Conservation (phyloP, 805 yeast genomes). For the Huiozyma sinensis region DNA sequence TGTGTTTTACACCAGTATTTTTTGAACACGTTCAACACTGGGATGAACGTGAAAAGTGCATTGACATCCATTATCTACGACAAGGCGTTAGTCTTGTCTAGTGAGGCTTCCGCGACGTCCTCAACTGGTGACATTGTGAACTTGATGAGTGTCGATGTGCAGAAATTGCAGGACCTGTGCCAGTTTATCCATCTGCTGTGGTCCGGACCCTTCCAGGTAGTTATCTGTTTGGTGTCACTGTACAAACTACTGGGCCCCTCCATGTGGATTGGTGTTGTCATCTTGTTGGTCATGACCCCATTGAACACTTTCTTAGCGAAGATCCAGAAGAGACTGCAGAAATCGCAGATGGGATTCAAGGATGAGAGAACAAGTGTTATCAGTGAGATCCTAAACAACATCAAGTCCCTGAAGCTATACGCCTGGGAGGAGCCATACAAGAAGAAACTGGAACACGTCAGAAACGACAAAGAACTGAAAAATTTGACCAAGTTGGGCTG, state of each 20-base stretch:
- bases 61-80: slow-evolving; percentile 57
- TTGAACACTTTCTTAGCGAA: slow-evolving; percentile 61
- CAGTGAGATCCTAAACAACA: slow-evolving; percentile 80
- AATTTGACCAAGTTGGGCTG: slow-evolving; percentile 67
- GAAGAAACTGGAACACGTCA: slow-evolving; percentile 60
- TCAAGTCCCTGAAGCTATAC: slow-evolving; percentile 84
- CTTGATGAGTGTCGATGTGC: slow-evolving; percentile 88
- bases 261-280: slow-evolving; percentile 93
- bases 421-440: slow-evolving; percentile 92
- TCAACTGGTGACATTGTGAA: slow-evolving; percentile 91
- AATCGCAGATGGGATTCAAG: slow-evolving; percentile 77
- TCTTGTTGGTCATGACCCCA: slow-evolving; percentile 72
- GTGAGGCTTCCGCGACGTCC: slow-evolving; percentile 58
- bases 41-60: slow-evolving; percentile 65
- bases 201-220: slow-evolving; percentile 89
- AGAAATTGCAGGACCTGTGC: slow-evolving; percentile 72
- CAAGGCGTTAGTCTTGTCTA: slow-evolving; percentile 58
- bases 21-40: slow-evolving; percentile 60
- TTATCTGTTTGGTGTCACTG: slow-evolving; percentile 62
- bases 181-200: slow-evolving; percentile 72
- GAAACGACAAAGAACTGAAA: slow-evolving; percentile 77
- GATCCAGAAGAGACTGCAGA: slow-evolving; percentile 62
- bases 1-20: slow-evolving; percentile 70
- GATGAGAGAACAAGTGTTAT: slow-evolving; percentile 87
- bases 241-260: slow-evolving; percentile 68